Evolutionary conservation across 2,329 filamentous ascomycete species (phyloP), one percentile per base, ranked within the genome.

Genomic region (Plenodomus lindquistii): DNA sequence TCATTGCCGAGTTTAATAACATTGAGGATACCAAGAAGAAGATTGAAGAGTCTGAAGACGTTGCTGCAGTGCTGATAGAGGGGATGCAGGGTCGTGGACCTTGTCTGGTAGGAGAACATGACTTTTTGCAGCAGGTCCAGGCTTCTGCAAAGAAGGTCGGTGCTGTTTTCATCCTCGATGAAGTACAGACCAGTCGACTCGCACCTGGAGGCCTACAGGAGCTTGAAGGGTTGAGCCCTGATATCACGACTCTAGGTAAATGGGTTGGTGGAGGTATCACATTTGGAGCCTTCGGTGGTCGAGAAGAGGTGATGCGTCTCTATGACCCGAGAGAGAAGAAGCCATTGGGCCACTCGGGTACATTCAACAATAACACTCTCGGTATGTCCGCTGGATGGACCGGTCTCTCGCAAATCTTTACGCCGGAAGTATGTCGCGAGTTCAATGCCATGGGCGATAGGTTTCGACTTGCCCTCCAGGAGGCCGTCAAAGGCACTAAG

Each of bases 321-420:
- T 86, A 81, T 57, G 80, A 84, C 56, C 81, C 81, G 9, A 64
- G 77, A 10, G 61, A 66, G 1, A 48, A 65, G 1, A 71, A 64
- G 1, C 65, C 68, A 0, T 69, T 84, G 10, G 64, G 74, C 0
- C 84, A 87, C 57, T 81, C 83, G 0, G 85, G 85, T 1, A 87
- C 85, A 0, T 87, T 86, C 66, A 87, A 87, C 65, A 88, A 89
- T 62, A 88, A 88, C 64, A 76, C 77, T 2, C 68, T 86, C 6
- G 79, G 79, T 1, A 87, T 86, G 76, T 73, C 75, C 19, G 80
- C 81, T 7, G 85, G 84, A 1, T 64, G 73, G 29, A 70, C 67
- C 4, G 78, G 71, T 1, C 50, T 75, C 3, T 62, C 65, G 27
- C 45, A 71, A 19, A 53, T 75, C 7, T 75, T 68, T 47, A 74